These are phyloP conservation scores for Calocybe cyanea DNA, from an alignment of 768 basidiomycete species.

Conservation along the genomic window DNA sequence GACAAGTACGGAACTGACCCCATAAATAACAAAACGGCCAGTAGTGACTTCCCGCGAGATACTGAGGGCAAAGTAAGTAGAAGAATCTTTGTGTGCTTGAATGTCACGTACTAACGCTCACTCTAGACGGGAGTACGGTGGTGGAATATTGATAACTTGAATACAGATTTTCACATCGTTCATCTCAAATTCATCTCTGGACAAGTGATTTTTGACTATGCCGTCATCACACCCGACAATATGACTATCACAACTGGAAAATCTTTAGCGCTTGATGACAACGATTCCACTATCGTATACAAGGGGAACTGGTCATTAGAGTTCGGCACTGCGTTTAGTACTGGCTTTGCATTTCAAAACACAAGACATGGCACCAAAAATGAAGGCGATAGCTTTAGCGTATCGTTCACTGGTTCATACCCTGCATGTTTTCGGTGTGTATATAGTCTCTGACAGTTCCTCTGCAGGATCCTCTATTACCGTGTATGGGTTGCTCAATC, in stretches of 20 bases:
- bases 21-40: too few species aligned
- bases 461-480: slow-evolving; percentile 5
- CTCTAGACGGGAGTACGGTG: slow-evolving; percentile 2
- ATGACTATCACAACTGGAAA: not conserved
- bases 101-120: too few species aligned
- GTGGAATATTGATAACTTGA: slow-evolving; percentile 5
- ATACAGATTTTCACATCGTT: not conserved
- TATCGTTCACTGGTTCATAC: not conserved
- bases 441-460: not conserved
- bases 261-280: slow-evolving; percentile 5
- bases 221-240: slow-evolving; percentile 1
- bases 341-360: slow-evolving; percentile 1
- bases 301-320: slow-evolving; percentile 2
- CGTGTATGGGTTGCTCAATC: slow-evolving; percentile 5
- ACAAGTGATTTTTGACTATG: slow-evolving; percentile 4
- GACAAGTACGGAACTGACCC: not conserved
- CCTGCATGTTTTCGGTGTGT: not conserved
- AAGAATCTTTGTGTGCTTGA: too few species aligned
- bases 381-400: slow-evolving; percentile 5
- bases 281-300: slow-evolving; percentile 4
- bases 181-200: not conserved
- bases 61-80: slow-evolving; percentile 4
- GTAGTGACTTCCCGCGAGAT: slow-evolving; percentile 1
- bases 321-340: not conserved
- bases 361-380: slow-evolving; percentile 2